phyloP scores from a whole-genome alignment of 352 stramenopile species.

The Globisporangium parvum region DNA sequence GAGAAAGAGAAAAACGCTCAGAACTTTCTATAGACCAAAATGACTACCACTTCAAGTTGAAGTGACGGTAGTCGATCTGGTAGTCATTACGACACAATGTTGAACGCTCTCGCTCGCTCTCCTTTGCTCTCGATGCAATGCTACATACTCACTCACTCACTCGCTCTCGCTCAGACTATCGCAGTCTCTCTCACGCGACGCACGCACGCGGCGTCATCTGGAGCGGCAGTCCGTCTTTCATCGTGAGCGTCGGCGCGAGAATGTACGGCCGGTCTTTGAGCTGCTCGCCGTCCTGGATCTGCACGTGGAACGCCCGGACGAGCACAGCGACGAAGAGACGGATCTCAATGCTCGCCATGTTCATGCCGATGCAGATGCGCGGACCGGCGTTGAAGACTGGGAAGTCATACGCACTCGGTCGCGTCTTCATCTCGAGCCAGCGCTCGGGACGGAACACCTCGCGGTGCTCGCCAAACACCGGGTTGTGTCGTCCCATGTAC shows the following conservation, averaged over 20 bases:
- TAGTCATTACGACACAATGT: too few relatives aligned
- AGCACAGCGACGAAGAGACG: slow-evolving; percentile 57
- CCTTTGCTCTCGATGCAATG: too few relatives aligned
- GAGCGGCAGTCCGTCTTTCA: slow-evolving; percentile 43
- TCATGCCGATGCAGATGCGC: slow-evolving; percentile 67
- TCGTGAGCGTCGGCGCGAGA: slow-evolving; percentile 49
- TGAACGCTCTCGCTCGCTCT: too few relatives aligned
- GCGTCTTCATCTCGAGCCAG: slow-evolving; percentile 57
- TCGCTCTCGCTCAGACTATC: neutral
- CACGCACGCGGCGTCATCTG: slow-evolving; percentile 23
- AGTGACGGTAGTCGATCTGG: too few relatives aligned
- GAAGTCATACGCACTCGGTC: slow-evolving; percentile 64
- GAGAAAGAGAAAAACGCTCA: too few relatives aligned
- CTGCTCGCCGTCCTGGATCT: slow-evolving; percentile 30
- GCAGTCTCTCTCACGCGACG: too few relatives aligned
- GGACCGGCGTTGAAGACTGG: slow-evolving; percentile 71
- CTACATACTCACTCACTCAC: too few relatives aligned
- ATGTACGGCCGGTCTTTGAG: slow-evolving; percentile 38
- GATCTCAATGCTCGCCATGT: slow-evolving; percentile 59
- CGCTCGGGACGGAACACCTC: slow-evolving; percentile 57
- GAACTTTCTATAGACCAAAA: too few relatives aligned
- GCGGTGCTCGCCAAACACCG: slow-evolving; percentile 19
- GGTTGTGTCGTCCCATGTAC: slow-evolving; percentile 32
- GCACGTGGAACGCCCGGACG: slow-evolving; percentile 34
- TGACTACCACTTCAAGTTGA: too few relatives aligned